Base-by-base conservation (phyloP, 2,329 filamentous ascomycete species). In the Aspergillus proliferans region DNA sequence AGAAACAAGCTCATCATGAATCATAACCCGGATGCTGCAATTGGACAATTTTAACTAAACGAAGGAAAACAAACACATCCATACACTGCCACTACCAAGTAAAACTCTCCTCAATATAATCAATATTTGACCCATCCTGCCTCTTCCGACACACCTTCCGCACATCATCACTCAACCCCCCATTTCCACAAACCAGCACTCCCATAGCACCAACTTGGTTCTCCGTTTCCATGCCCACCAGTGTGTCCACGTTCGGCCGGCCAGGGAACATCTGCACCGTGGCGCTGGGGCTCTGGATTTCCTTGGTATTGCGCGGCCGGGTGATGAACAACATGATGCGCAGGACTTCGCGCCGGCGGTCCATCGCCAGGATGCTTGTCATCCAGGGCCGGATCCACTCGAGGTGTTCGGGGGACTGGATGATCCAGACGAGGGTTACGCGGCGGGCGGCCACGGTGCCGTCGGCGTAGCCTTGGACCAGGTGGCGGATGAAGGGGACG, bases 351-450 rank as follows among this genome's bases (percentile, higher is more conserved):
- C 87, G 83, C 47, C 91, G 85, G 58, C 84, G 81, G 10, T 88
- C 86, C 78, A 96, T 85, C 48, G 80, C 79, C 28, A 97, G 77
- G 47, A 97, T 85, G 56, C 76, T 75, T 14, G 81, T 85, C 82
- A 86, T 85, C 85, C 88, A 97, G 4, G 88, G 88, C 6, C 88
- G 83, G 51, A 95, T 87, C 92, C 93, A 97, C 68, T 95, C 89
- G 6, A 97, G 80, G 49, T 92, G 85, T 62, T 95, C 86, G 34
- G 87, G 86, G 48, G 90, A 88, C 53, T 93, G 88, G 55, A 97
- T 87, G 62, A 95, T 85, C 93, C 93, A 97, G 52, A 96, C 82
- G 6, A 97, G 82, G 1, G 86, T 88, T 43, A 97, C 73, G 38
- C 85, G 83, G 46, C 90, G 85, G 3, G 88, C 89, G 4, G 92